Conservation (phyloP, 371 early-diverging fungal species). For the Quaeritorhiza haematococci region DNA sequence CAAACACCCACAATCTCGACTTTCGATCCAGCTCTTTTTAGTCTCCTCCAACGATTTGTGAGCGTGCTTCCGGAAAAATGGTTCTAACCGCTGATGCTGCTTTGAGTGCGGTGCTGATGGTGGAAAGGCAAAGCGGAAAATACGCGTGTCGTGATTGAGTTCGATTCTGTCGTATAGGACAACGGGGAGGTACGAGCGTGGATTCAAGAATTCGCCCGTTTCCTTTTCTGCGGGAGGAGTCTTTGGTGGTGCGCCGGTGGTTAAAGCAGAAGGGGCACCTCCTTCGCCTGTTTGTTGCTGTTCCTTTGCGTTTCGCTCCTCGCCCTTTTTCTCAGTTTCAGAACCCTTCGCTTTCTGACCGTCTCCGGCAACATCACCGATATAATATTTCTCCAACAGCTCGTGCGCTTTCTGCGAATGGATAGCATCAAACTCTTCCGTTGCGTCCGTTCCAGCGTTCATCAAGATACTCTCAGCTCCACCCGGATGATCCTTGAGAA, state of each 20-base stretch:
- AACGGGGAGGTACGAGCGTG: slow-evolving; percentile 4
- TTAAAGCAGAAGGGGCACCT: slow-evolving; percentile 24
- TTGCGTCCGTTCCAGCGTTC: slow-evolving; percentile 66
- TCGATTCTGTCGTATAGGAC: not conserved
- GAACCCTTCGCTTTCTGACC: too few species aligned
- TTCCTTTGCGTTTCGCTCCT: too few species aligned
- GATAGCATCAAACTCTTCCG: slow-evolving; percentile 86
- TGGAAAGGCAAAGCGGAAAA: slow-evolving; percentile 45
- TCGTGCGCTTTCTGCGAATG: slow-evolving; percentile 83
- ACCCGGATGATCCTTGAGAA: slow-evolving; percentile 27
- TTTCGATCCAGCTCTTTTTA: too few species aligned
- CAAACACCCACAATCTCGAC: too few species aligned
- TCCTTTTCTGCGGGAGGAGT: too few species aligned
- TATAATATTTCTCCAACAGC: slow-evolving; percentile 58
- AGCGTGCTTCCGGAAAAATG: too few species aligned
- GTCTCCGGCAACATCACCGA: slow-evolving; percentile 66
- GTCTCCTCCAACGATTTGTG: too few species aligned
- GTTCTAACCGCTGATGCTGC: too few species aligned
- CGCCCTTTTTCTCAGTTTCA: too few species aligned
- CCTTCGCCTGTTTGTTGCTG: slow-evolving; percentile 14
- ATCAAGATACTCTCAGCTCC: slow-evolving; percentile 20
- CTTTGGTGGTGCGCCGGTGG: too few species aligned
- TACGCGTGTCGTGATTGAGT: slow-evolving; percentile 31
- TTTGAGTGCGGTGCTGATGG: too few species aligned
- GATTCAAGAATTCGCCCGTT: too few species aligned